Percentiles rank a stretch among this genome's conserved stretches.
Evolutionary conservation across 768 basidiomycete species (phyloP).

Genomic region (Podaxis pistillaris): DNA sequence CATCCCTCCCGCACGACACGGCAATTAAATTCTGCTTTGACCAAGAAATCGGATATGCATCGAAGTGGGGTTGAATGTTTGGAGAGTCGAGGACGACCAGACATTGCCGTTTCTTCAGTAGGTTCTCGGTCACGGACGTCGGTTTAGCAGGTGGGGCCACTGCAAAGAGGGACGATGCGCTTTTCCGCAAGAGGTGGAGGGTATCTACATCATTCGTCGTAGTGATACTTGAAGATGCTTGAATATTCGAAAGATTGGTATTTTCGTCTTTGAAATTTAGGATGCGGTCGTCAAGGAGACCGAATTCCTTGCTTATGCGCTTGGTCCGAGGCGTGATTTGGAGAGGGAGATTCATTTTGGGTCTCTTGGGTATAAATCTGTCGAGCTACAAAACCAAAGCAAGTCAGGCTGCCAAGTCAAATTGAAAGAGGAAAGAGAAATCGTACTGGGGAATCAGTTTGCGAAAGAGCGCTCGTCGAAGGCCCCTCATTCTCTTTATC

Average conservation of each 20-base stretch:
- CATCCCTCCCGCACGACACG: conserved; percentile 56
- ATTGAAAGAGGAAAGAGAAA: background rate
- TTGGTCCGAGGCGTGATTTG: conserved; percentile 66
- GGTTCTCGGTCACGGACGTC: conserved; percentile 58
- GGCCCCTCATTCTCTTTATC: conserved; percentile 12
- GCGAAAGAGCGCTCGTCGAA: conserved; percentile 5
- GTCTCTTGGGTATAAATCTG: conserved; percentile 57
- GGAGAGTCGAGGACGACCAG: conserved; percentile 64
- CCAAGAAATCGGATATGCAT: conserved; percentile 63
- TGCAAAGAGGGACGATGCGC: conserved; percentile 49
- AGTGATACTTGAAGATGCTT: conserved; percentile 11
- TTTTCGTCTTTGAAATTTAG: conserved; percentile 49
- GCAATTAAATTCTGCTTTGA: conserved; percentile 58
- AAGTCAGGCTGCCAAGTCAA: background rate
- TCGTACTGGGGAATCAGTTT: conserved; percentile 17
- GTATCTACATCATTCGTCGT: conserved; percentile 36
- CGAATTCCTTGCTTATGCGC: conserved; percentile 62
- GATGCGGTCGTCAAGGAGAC: conserved; percentile 54
- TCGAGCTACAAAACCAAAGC: conserved; percentile 41
- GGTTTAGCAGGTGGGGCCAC: conserved; percentile 24
- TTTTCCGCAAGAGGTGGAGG: conserved; percentile 47
- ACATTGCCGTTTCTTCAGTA: conserved; percentile 53
- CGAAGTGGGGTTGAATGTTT: conserved; percentile 51
- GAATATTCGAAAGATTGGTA: conserved; percentile 1
- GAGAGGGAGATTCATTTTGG: conserved; percentile 50